A percentile compares a stretch with the other conserved stretches of the same genome.
Evolutionary conservation across 2,329 filamentous ascomycete species (phyloP).

Genomic region (Pleurostoma richardsiae): DNA sequence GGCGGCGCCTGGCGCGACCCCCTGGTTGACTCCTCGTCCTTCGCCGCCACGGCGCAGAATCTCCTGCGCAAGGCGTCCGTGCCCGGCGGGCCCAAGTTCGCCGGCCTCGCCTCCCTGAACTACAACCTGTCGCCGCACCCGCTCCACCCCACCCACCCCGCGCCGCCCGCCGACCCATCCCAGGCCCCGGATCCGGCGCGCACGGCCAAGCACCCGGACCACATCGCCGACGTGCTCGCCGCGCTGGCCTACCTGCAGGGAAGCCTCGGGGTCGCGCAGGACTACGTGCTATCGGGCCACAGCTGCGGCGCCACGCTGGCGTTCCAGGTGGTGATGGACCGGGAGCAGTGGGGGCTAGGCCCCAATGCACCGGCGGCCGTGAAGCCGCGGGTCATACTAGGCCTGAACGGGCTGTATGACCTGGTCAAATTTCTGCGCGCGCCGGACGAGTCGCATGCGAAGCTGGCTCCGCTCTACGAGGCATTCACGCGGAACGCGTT

Average conservation of each 20-base stretch:
- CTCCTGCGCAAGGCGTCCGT: constrained; percentile 37
- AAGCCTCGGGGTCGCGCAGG: constrained; percentile 13
- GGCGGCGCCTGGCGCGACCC: constrained; percentile 62
- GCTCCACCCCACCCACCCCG: constrained; percentile 37
- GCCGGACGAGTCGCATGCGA: constrained; percentile 27
- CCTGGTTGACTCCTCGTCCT: constrained; percentile 9
- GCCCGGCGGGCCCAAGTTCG: constrained; percentile 55
- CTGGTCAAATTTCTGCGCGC: constrained; percentile 17
- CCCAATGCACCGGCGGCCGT: constrained; percentile 4
- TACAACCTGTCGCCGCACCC: constrained; percentile 58
- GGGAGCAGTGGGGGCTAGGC: constrained; percentile 16
- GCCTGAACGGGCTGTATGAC: constrained; percentile 49
- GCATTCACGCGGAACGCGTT: constrained; percentile 42
- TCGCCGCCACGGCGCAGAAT: constrained; percentile 6
- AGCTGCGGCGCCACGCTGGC: constrained; percentile 60
- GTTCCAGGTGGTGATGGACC: constrained; percentile 52
- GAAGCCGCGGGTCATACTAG: constrained; percentile 29
- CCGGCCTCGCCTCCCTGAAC: constrained; percentile 59
- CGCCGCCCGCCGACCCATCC: constrained; percentile 8
- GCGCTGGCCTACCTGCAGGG: constrained; percentile 45
- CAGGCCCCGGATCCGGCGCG: constrained; percentile 39
- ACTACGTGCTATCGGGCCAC: constrained; percentile 57
- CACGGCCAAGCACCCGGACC: constrained; percentile 53
- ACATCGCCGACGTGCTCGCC: constrained; percentile 50
- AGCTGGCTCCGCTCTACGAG: constrained; percentile 27